Conservation (phyloP, 169 alveolate genomes). For the Babesia ovata region DNA sequence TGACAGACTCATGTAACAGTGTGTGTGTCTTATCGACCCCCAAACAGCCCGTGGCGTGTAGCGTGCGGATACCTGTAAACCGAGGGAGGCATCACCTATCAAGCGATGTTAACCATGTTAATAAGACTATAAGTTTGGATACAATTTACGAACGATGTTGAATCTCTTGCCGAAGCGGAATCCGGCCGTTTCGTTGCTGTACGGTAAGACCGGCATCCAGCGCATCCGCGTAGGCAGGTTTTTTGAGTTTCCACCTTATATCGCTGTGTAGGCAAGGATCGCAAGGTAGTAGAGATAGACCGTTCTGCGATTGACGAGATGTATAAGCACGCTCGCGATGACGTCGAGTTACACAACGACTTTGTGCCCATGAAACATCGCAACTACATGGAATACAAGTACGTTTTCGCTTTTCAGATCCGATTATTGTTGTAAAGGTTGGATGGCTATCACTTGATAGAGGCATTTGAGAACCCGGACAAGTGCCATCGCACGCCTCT, state of each 20-base stretch:
- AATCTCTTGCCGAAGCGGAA: conserved; percentile 62
- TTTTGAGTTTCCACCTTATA: neutral
- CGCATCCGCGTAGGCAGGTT: conserved; percentile 65
- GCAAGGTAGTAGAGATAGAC: conserved; percentile 60
- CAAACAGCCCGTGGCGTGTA: neutral
- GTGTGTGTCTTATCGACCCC: too few species aligned
- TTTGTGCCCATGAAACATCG: conserved; percentile 63
- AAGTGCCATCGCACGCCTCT: conserved; percentile 58
- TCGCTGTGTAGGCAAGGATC: conserved; percentile 30
- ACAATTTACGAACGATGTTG: conserved; percentile 27
- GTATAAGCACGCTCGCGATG: conserved; percentile 50
- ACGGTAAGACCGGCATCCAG: conserved; percentile 68
- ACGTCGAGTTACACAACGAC: conserved; percentile 67
- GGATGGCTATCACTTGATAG: conserved; percentile 61
- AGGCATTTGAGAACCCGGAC: conserved; percentile 70
- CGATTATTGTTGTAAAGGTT: conserved; percentile 12
- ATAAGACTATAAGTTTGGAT: too few species aligned
- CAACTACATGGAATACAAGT: conserved; percentile 70
- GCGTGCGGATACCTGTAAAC: neutral
- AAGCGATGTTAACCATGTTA: neutral
- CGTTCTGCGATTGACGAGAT: conserved; percentile 47
- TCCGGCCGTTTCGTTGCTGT: conserved; percentile 63
- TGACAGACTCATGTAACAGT: too few species aligned
- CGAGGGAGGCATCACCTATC: neutral
- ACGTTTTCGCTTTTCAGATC: neutral